Base-by-base conservation (phyloP, 2,329 filamentous ascomycete genomes). In the Fusarium caatingaense region DNA sequence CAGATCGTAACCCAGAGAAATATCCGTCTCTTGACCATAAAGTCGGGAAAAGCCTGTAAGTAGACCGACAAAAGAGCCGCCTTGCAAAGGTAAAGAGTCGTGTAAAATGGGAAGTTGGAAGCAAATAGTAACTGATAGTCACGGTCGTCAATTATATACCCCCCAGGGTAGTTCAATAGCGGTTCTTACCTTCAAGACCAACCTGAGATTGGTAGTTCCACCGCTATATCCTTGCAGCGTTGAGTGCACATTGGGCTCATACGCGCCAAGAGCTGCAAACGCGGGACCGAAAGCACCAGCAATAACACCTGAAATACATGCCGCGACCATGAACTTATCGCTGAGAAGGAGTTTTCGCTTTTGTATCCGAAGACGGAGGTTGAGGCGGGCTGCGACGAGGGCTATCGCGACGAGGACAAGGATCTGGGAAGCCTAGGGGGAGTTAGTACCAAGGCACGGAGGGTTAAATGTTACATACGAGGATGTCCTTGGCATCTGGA, bases 11-110 rank as follows among this genome's bases (percentile, higher is more conserved):
- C 42, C 69, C 66, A 72, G 0, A 72, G 49, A 3, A 72, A 68
- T 1, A 15, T 64, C 0, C 58, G 45, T 3, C 69, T 54, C 45
- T 72, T 72, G 8, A 42, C 51, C 69, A 72, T 72, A 20, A 72
- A 72, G 1, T 58, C 30, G 0, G 62, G 69, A 5, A 72, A 72
- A 0, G 48, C 62, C 6, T 72, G 70, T 2, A 69, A 7, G 13
- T 71, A 72, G 0, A 71, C 67, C 0, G 67, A 63, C 3, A 73
- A 42, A 0, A 74, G 54, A 1, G 68, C 72, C 16, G 70, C 72
- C 5, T 73, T 74, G 25, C 65, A 73, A 0, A 74, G 20, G n/a
- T 74, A 74, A 4, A 74, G 51, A 0, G 72, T 74, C 1, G 72
- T 72, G 11, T 70, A 74, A 8, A 73, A 74, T 0, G 72, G 72